Base-by-base conservation (phyloP, 139 green algal species). In the Pedinophyceae sp. region DNA sequence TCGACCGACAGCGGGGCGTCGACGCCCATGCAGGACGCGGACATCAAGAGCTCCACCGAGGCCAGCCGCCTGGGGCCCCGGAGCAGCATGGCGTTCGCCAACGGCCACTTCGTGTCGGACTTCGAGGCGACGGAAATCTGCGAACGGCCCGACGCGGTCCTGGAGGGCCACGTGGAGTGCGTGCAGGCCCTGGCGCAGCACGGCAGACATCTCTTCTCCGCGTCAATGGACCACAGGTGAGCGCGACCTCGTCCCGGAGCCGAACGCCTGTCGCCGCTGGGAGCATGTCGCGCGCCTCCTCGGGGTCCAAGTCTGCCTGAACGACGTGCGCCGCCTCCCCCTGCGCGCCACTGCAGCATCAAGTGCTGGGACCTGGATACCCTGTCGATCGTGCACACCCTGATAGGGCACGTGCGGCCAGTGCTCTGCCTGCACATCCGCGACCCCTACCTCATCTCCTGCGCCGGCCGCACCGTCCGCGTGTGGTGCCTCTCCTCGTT, bases 401-500 rank as follows among this genome's bases (percentile, higher is more conserved):
- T 86, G 50, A 23, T 50, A 1, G 79, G 78, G 10, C 79, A 89
- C 67, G 66, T 58, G 57, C 82, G 84, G 54, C 75, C 82, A 2
- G 80, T 93, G 24, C 72, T 75, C 25, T 30, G 65, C 20, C 61
- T 93, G 59, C 23, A 60, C 39, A 39, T 83, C 41, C 30, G 24
- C 41, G 20, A 24, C 40, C 43, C 40, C 43, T 74, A 50, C 45
- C 70, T 92, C 39, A 78, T 71, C 47, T 74, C 71, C 39, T 71
- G 61, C 10, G 78, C 68, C 30, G 87, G 83, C 18, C 75, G 77
- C 24, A 72, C 62, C 24, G 61, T 94, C 40, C 67, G 77, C 25
- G 66, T 90, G 26, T 89, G 77, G 77, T 64, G 83, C 56, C 64
- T 76, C n/a, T n/a, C 47, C 20, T 72, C 53, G 39, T 79, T 75